Percentiles rank a stretch among this genome's conserved stretches.
phyloP scores from a whole-genome alignment of 345 rosid species.

The Gossypium arboreum region DNA sequence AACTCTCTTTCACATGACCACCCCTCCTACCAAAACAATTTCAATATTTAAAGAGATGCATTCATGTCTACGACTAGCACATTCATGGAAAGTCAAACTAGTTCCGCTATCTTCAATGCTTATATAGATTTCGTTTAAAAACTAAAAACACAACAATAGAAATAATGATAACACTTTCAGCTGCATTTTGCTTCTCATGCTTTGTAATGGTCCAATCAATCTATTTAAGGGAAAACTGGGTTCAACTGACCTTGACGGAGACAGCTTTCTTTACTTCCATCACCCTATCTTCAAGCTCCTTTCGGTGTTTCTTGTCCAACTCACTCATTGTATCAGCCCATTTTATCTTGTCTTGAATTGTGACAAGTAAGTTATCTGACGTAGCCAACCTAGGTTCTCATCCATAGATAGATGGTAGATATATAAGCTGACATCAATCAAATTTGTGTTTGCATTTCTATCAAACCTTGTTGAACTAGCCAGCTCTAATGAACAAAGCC shows the following conservation, averaged over 20 bases:
- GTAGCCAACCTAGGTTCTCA: constrained; percentile 62
- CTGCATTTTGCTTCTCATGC: neutral
- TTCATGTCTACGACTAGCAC: neutral
- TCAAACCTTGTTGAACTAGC: constrained; percentile 1
- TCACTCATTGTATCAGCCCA: constrained; percentile 98
- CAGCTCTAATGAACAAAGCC: neutral
- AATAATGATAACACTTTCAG: neutral
- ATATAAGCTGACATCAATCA: neutral
- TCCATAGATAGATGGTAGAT: constrained; percentile 9
- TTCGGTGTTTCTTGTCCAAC: constrained; percentile 70
- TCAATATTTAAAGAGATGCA: neutral
- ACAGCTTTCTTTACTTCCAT: constrained; percentile 83
- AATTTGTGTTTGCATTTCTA: constrained; percentile 13
- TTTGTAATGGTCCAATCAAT: constrained; percentile 1
- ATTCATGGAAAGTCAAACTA: neutral
- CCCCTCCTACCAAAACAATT: constrained; percentile 4
- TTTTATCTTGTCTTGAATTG: constrained; percentile 94
- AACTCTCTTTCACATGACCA: too few relatives aligned
- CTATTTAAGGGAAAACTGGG: constrained; percentile 29
- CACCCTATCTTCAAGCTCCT: constrained; percentile 71
- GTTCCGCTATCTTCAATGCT: neutral
- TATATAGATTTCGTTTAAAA: neutral
- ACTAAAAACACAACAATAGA: neutral
- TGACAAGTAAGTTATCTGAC: constrained; percentile 73
- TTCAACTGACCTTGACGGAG: constrained; percentile 81